These are phyloP conservation scores for Ceratobasidium sp. DNA, from an alignment of 1,284 basidiomycete species.

Conservation along the genomic window DNA sequence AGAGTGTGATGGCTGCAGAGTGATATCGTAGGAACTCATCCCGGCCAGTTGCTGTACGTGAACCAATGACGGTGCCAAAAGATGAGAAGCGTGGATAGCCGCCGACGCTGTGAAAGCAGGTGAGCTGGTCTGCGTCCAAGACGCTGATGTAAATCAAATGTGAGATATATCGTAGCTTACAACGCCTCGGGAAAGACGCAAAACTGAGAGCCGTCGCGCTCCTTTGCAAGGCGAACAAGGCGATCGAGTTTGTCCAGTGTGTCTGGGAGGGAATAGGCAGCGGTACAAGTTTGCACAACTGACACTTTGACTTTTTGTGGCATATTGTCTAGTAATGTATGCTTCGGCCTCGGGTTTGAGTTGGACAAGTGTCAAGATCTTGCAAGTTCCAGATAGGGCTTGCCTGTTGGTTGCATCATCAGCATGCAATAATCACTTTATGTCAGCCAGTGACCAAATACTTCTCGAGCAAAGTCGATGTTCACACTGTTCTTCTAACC, in stretches of 20 bases:
- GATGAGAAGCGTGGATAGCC: slow-evolving; percentile 73
- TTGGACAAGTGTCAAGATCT: not conserved
- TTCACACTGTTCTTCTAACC: no score
- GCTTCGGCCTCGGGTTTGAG: not conserved
- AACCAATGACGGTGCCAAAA: slow-evolving; percentile 68
- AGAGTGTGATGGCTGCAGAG: slow-evolving; percentile 65
- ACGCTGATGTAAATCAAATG: slow-evolving; percentile 44
- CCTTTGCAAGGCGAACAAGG: slow-evolving; percentile 62
- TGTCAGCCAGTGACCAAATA: not conserved
- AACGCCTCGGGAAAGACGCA: slow-evolving; percentile 81
- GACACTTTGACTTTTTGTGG: slow-evolving; percentile 54
- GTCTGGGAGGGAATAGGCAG: slow-evolving; percentile 62
- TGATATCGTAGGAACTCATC: slow-evolving; percentile 70
- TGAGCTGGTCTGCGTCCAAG: slow-evolving; percentile 46
- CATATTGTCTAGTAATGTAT: slow-evolving; percentile 2
- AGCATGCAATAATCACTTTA: not conserved
- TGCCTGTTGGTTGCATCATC: not conserved
- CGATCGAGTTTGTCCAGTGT: slow-evolving; percentile 68
- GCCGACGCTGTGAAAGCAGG: slow-evolving; percentile 61
- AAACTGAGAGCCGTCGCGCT: slow-evolving; percentile 64
- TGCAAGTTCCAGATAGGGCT: not conserved
- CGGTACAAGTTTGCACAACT: slow-evolving; percentile 66
- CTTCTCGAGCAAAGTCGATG: no score
- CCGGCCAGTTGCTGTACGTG: slow-evolving; percentile 63
- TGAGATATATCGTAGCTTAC: slow-evolving; percentile 56